Evolutionary conservation across 2,329 filamentous ascomycete species (phyloP).

Genomic region (Phyllosticta paracitricarpa): DNA sequence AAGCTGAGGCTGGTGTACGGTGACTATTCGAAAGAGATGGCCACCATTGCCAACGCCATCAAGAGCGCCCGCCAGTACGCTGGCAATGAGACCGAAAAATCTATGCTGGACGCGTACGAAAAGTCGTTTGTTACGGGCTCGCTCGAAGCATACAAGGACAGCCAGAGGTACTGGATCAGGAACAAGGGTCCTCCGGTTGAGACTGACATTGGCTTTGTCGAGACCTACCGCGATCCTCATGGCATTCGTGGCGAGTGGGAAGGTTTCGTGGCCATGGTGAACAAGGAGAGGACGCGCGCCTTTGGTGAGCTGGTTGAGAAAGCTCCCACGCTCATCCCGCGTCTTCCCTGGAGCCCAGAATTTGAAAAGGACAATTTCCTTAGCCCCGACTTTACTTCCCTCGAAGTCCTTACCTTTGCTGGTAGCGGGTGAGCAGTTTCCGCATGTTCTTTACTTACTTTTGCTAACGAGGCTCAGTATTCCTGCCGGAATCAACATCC

Average conservation of each 20-base stretch:
- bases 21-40: constrained; percentile 37
- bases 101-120: constrained; percentile 38
- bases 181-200: constrained; percentile 44
- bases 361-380: constrained; percentile 97
- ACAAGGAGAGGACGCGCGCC: constrained; percentile 78
- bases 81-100: constrained; percentile 33
- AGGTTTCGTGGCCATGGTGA: constrained; percentile 55
- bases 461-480: constrained; percentile 26
- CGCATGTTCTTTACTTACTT: not conserved
- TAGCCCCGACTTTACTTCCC: constrained; percentile 88
- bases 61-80: constrained; percentile 39
- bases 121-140: constrained; percentile 42
- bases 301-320: constrained; percentile 77
- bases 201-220: constrained; percentile 45
- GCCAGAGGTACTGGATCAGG: constrained; percentile 43
- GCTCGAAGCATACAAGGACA: constrained; percentile 40
- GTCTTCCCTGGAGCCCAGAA: constrained; percentile 75
- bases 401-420: constrained; percentile 81
- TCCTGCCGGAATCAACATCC: constrained; percentile 49
- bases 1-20: constrained; percentile 37
- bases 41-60: constrained; percentile 36
- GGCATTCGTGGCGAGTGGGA: constrained; percentile 46
- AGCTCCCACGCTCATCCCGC: constrained; percentile 73
- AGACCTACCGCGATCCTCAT: constrained; percentile 46
- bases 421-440: constrained; percentile 37